Base-by-base conservation (phyloP, 441 rosid species). In the Populus hybrid region DNA sequence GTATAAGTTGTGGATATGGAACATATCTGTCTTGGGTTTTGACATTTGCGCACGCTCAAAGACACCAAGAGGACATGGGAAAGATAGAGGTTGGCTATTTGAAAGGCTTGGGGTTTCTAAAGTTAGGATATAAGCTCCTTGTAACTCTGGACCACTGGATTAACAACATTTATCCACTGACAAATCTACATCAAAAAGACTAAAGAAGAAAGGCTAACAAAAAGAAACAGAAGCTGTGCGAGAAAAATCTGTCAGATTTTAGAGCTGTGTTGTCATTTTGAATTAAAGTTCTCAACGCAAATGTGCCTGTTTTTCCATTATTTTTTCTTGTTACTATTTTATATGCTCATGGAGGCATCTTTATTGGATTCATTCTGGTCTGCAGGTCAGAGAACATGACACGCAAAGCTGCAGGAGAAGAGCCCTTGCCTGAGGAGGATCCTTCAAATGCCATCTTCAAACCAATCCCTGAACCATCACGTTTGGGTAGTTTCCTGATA, bases 401-500 rank as follows among this genome's bases (percentile, higher is more conserved):
- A 50, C 94, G 99, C 9, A 92, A 89, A 87, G 84, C 91, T 76
- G 90, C 93, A 16, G 99, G 99, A 70, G 99, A 92, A 76, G 99
- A 92, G 86, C 91, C 94, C 69, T 80, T 95, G 71, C 97, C 99
- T 0, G 99, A 95, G 88, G 99, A 95, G 83, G 99, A 95, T 88
- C 95, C 94, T 34, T 80, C 92, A 67, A 95, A 94, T 85, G 92
- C 98, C 19, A 83, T 92, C 64, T 95, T 95, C 73, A 95, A 95
- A 87, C 90, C 97, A 38, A 86, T 92, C 67, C 94, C 91, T 26
- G 98, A 95, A 80, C 99, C 99, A 75, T 87, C 99, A 6, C 94
- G 97, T 69, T 82, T 95, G 85, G 99, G 91, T 80, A 91, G 97
- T 87, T 95, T 95, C 82, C 98, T 95, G 40, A 85, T 92, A 80